phyloP scores from a whole-genome alignment of 257 asterid species.

The Forsythia viridissima region DNA sequence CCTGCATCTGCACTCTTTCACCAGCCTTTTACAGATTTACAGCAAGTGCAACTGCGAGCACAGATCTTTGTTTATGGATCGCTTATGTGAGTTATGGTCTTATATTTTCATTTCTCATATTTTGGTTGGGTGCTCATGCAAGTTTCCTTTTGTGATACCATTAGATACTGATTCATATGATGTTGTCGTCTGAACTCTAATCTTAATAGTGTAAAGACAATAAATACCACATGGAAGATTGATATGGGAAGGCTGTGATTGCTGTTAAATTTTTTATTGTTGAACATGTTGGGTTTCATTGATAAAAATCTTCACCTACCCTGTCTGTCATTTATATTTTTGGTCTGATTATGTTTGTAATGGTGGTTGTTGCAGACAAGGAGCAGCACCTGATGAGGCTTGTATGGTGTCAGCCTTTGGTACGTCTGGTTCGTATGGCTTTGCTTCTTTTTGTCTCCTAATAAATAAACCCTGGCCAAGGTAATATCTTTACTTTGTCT shows the following conservation, averaged over 20 bases:
- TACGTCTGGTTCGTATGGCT: constrained; percentile 45
- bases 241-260: neutral
- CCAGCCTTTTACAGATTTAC: constrained; percentile 94
- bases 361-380: constrained; percentile 67
- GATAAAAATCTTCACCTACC: neutral
- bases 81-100: constrained; percentile 70
- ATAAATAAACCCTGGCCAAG: constrained; percentile 21
- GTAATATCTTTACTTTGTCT: constrained; percentile 3
- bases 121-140: neutral
- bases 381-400: constrained; percentile 93
- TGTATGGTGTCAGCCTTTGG: constrained; percentile 97
- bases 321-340: neutral
- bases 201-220: neutral
- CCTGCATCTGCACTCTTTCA: constrained; percentile 59
- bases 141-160: constrained; percentile 5
- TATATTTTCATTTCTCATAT: constrained; percentile 16
- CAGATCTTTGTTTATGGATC: constrained; percentile 98
- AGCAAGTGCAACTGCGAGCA: constrained; percentile 96
- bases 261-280: neutral
- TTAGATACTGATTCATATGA: constrained; percentile 3
- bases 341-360: constrained; percentile 20
- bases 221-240: neutral
- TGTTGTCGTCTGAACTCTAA: neutral
- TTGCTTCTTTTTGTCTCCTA: constrained; percentile 7
- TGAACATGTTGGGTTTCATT: neutral